Conservation (phyloP, 208 protist genomes). For the Leishmania martiniquensis region DNA sequence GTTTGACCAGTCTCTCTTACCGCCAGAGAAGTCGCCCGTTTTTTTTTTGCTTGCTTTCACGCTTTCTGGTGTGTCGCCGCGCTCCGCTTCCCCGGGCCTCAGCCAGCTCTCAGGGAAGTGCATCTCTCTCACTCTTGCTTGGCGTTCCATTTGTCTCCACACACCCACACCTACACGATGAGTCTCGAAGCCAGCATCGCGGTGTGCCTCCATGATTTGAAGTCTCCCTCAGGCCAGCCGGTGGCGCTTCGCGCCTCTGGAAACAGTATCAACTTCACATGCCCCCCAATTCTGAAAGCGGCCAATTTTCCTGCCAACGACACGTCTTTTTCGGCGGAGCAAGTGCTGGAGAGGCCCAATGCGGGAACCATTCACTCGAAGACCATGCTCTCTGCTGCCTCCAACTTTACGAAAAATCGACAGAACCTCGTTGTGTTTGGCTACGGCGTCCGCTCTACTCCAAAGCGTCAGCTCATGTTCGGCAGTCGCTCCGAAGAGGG, state of each 20-base stretch:
- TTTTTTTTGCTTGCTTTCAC: background rate
- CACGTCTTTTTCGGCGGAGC: slow-evolving; percentile 65
- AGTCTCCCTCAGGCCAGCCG: slow-evolving; percentile 41
- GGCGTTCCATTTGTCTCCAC: background rate
- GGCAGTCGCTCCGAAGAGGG: slow-evolving; percentile 61
- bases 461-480: slow-evolving; percentile 85
- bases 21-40: background rate
- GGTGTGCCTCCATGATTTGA: slow-evolving; percentile 71
- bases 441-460: slow-evolving; percentile 84
- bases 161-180: slow-evolving; percentile 8
- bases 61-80: background rate
- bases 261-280: slow-evolving; percentile 62
- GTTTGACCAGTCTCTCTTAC: background rate
- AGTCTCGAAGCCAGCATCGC: slow-evolving; percentile 75
- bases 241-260: slow-evolving; percentile 40
- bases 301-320: slow-evolving; percentile 76
- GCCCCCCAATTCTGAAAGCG: slow-evolving; percentile 56
- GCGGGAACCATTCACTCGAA: slow-evolving; percentile 36
- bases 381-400: slow-evolving; percentile 40
- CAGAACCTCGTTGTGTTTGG: slow-evolving; percentile 88
- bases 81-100: background rate
- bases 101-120: background rate
- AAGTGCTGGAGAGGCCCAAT: slow-evolving; percentile 51
- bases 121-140: slow-evolving; percentile 6
- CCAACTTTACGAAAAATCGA: slow-evolving; percentile 59